Percentiles rank a stretch among this genome's conserved stretches.
These are phyloP conservation scores for Gastrodia elata DNA, from an alignment of 106 monocot genomes.

Conservation along the genomic window DNA sequence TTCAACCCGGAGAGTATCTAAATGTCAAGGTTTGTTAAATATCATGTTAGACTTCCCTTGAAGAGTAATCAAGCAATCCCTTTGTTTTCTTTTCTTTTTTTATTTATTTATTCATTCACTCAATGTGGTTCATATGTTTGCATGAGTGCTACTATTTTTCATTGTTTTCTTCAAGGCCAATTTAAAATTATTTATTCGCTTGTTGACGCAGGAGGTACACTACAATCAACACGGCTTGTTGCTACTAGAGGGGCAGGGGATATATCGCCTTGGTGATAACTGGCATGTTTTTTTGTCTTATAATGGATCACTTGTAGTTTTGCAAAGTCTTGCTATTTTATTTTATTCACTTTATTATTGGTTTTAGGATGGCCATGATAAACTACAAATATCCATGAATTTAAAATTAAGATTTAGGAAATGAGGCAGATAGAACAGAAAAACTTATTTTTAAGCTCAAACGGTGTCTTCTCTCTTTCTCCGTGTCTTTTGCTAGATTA, in stretches of 20 bases:
- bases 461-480: neutral
- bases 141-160: neutral
- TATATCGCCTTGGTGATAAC: slow-evolving; percentile 83
- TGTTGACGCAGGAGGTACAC: slow-evolving; percentile 70
- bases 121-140: neutral
- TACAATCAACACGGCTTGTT: slow-evolving; percentile 98
- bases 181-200: slow-evolving; percentile 1
- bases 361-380: neutral
- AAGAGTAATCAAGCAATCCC: neutral
- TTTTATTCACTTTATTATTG: neutral
- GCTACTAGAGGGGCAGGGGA: slow-evolving; percentile 90
- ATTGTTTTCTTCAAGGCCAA: neutral
- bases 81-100: neutral
- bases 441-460: neutral
- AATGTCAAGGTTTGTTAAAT: slow-evolving; percentile 66
- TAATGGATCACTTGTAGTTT: neutral
- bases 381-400: neutral
- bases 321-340: neutral
- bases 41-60: neutral
- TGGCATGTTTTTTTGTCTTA: slow-evolving; percentile 38
- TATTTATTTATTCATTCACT: neutral
- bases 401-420: neutral
- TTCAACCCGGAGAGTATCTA: slow-evolving; percentile 91
- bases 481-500: neutral
- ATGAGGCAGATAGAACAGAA: neutral